These are phyloP conservation scores for Chalaropsis thielavioides DNA, from an alignment of 2,329 filamentous ascomycete species.

Conservation along the genomic window DNA sequence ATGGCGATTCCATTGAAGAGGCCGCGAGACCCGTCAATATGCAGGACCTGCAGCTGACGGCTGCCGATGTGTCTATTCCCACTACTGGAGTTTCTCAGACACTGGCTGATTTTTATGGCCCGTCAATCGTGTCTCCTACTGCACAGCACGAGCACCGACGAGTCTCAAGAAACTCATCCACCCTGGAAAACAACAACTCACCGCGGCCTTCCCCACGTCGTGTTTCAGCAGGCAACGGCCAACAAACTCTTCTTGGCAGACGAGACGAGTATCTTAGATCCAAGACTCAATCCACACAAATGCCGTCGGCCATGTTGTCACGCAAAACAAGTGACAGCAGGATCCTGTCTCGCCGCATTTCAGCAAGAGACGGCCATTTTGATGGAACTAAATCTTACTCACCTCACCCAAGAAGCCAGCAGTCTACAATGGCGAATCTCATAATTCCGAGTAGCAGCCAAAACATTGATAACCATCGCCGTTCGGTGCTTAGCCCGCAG, in stretches of 20 bases:
- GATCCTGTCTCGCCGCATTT: background rate
- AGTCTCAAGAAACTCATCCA: background rate
- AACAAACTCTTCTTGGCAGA: conserved; percentile 41
- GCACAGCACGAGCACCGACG: background rate
- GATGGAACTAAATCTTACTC: conserved; percentile 40
- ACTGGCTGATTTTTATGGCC: conserved; percentile 18
- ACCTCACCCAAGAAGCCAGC: conserved; percentile 51
- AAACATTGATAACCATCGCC: conserved; percentile 42
- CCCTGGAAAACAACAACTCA: background rate
- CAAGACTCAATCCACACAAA: conserved; percentile 30
- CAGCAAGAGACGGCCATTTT: background rate
- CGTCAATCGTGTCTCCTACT: conserved; percentile 1
- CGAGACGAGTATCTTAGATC: conserved; percentile 39
- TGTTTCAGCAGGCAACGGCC: conserved; percentile 18
- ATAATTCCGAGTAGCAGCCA: conserved; percentile 29
- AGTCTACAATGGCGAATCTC: conserved; percentile 26
- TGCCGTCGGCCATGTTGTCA: conserved; percentile 21
- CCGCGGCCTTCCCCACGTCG: background rate
- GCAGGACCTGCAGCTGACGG: conserved; percentile 49
- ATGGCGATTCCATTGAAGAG: conserved; percentile 21
- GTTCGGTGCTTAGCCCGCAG: conserved; percentile 27
- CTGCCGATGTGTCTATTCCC: conserved; percentile 29
- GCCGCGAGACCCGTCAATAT: conserved; percentile 34
- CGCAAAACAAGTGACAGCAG: conserved; percentile 1
- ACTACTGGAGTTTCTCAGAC: conserved; percentile 11